Percentiles rank a stretch among this genome's conserved stretches.
These are phyloP conservation scores for Hypoxylon lienhwacheense DNA, from an alignment of 495 filamentous ascomycete species.

Conservation along the genomic window DNA sequence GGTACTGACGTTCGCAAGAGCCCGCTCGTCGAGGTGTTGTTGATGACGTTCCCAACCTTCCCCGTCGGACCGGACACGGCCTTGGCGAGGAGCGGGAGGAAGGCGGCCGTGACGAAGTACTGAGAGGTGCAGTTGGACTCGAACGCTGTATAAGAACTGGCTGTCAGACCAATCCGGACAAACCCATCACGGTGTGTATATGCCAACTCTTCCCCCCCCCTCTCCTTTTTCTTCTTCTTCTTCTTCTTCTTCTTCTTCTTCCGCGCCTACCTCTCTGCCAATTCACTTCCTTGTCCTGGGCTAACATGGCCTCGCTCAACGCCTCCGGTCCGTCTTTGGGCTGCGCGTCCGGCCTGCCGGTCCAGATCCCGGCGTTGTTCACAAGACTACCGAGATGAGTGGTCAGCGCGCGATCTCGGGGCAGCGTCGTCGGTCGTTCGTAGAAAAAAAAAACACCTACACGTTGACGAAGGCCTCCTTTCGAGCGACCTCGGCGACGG, in stretches of 20 bases:
- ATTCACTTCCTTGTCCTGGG: slow-evolving; percentile 54
- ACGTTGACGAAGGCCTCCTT: slow-evolving; percentile 68
- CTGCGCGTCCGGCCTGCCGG: slow-evolving; percentile 18
- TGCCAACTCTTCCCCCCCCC: no score
- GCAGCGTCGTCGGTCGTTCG: slow-evolving; percentile 44
- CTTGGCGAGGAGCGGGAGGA: slow-evolving; percentile 46
- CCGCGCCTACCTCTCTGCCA: slow-evolving; percentile 59
- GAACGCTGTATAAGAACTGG: slow-evolving; percentile 55
- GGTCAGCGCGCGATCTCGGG: slow-evolving; percentile 37
- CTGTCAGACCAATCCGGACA: slow-evolving; percentile 44
- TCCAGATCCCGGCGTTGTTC: slow-evolving; percentile 78
- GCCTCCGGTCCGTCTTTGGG: slow-evolving; percentile 28
- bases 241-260: no score
- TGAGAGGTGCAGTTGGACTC: slow-evolving; percentile 76
- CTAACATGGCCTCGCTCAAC: slow-evolving; percentile 35
- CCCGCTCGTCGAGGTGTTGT: slow-evolving; percentile 59
- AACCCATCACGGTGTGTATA: no score
- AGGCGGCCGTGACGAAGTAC: slow-evolving; percentile 55
- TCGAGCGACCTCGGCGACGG: slow-evolving; percentile 64
- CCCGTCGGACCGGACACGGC: slow-evolving; percentile 52
- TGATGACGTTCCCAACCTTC: slow-evolving; percentile 60
- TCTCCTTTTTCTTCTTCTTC: no score
- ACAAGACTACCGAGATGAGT: slow-evolving; percentile 58
- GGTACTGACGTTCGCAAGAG: slow-evolving; percentile 33
- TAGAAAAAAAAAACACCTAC: slow-evolving; percentile 49